Evolutionary conservation across 371 early-diverging fungal genomes (phyloP).

Genomic region (Rhizopus microsporus): DNA sequence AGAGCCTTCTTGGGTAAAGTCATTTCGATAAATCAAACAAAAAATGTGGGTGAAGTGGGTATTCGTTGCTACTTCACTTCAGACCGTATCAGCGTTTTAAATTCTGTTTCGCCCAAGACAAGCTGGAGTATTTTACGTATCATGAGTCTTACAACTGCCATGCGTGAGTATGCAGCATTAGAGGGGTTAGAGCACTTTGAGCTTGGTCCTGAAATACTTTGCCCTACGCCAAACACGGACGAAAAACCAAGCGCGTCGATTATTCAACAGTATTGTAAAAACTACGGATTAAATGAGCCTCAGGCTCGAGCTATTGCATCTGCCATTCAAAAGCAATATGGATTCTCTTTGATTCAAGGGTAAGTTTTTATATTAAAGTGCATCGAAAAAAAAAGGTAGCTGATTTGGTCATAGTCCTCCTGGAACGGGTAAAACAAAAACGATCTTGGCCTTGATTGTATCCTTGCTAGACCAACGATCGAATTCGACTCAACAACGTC

Average conservation of each 20-base stretch:
- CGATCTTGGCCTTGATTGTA: slow-evolving; percentile 83
- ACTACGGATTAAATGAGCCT: slow-evolving; percentile 81
- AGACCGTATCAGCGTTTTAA: slow-evolving; percentile 42
- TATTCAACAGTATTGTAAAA: slow-evolving; percentile 56
- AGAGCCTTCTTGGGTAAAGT: slow-evolving; percentile 66
- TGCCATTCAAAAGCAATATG: slow-evolving; percentile 64
- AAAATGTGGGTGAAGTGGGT: slow-evolving; percentile 48
- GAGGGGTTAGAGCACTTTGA: slow-evolving; percentile 64
- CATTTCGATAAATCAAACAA: slow-evolving; percentile 40
- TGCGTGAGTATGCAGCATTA: slow-evolving; percentile 88
- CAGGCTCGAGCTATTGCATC: slow-evolving; percentile 87
- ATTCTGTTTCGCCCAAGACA: slow-evolving; percentile 48
- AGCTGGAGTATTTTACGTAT: slow-evolving; percentile 37
- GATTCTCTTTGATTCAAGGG: slow-evolving; percentile 93
- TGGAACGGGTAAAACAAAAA: slow-evolving; percentile 92
- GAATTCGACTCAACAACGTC: slow-evolving; percentile 6
- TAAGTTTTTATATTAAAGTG: slow-evolving; percentile 23
- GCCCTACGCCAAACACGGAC: slow-evolving; percentile 24
- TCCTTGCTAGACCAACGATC: slow-evolving; percentile 61
- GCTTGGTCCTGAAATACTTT: slow-evolving; percentile 60
- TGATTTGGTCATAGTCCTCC: slow-evolving; percentile 63
- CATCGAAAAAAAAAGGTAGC: background rate
- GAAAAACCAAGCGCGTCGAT: slow-evolving; percentile 7
- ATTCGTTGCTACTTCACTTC: slow-evolving; percentile 51
- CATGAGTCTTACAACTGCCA: slow-evolving; percentile 67